These are phyloP conservation scores for Globisporangium cystogenes DNA, from an alignment of 352 stramenopile species.

Conservation along the genomic window DNA sequence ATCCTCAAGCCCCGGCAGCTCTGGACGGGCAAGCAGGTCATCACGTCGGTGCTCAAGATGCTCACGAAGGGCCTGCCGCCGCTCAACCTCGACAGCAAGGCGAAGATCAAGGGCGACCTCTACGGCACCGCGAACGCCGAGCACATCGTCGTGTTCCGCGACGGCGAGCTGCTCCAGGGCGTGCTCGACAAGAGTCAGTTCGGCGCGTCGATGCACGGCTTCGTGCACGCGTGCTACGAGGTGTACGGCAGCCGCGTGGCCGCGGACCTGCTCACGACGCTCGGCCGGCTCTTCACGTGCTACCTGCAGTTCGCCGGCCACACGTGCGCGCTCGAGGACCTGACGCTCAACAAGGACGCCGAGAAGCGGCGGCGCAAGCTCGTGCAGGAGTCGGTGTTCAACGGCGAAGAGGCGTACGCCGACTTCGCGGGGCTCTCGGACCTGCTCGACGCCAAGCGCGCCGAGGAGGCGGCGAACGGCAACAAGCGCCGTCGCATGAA, in stretches of 20 bases:
- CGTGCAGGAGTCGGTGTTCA: conserved; percentile 79
- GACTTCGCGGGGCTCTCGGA: conserved; percentile 78
- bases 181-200: conserved; percentile 99
- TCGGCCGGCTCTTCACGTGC: conserved; percentile 94
- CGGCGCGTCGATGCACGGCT: conserved; percentile 96
- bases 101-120: conserved; percentile 95
- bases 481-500: conserved; percentile 83
- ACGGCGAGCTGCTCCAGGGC: conserved; percentile 95
- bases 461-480: conserved; percentile 29
- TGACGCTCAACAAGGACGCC: conserved; percentile 93
- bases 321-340: conserved; percentile 98
- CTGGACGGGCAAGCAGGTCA: conserved; percentile 99
- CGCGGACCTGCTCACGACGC: conserved; percentile 73
- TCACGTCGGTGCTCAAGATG: conserved; percentile 96
- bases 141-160: conserved; percentile 95
- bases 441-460: conserved; percentile 54
- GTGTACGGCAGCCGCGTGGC: conserved; percentile 82
- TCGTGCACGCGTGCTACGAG: conserved; percentile 97
- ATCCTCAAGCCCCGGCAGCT: conserved; percentile 96
- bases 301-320: conserved; percentile 98
- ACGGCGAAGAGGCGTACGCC: conserved; percentile 80
- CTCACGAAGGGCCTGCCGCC: conserved; percentile 88
- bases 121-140: conserved; percentile 95
- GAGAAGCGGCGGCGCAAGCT: conserved; percentile 90
- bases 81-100: conserved; percentile 92